A percentile compares a stretch with the other conserved stretches of the same genome.
Evolutionary conservation across 306 rosid species (phyloP).

Genomic region (Castanea sativa): DNA sequence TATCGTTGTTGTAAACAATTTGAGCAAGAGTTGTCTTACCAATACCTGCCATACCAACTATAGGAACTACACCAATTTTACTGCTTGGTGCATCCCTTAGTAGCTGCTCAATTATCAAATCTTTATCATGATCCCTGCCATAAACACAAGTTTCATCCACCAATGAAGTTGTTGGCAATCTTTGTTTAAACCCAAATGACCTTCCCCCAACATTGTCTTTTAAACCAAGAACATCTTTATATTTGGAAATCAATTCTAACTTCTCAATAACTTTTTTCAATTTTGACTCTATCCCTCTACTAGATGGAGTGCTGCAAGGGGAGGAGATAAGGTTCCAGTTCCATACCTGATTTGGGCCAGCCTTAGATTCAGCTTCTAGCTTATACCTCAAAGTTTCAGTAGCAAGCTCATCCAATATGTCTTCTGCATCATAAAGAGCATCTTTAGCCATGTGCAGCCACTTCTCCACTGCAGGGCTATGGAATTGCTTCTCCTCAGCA

Average conservation of each 20-base stretch:
- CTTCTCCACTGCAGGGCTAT: conserved; percentile 22
- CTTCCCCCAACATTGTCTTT: conserved; percentile 30
- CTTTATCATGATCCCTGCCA: conserved; percentile 39
- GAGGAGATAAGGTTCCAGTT: conserved; percentile 27
- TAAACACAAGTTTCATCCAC: conserved; percentile 39
- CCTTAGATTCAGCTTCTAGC: conserved; percentile 23
- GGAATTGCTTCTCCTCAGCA: conserved; percentile 40
- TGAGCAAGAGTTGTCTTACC: conserved; percentile 52
- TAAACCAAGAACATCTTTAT: conserved; percentile 41
- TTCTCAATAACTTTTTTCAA: conserved; percentile 32
- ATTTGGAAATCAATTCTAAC: conserved; percentile 35
- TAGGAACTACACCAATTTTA: conserved; percentile 14
- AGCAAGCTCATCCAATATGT: conserved; percentile 33
- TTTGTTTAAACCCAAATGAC: conserved; percentile 2
- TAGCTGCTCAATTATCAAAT: conserved; percentile 21
- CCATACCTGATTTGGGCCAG: conserved; percentile 31
- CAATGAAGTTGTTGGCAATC: conserved; percentile 44
- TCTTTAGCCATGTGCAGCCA: conserved; percentile 38
- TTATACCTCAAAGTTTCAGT: conserved; percentile 18
- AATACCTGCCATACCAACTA: conserved; percentile 45
- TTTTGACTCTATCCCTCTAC: conserved; percentile 27
- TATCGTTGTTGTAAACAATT: conserved; percentile 25
- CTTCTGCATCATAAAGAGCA: conserved; percentile 34
- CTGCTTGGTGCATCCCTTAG: conserved; percentile 9
- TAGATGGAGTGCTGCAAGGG: conserved; percentile 37